These are phyloP conservation scores for Neofusicoccum umdonicola DNA, from an alignment of 2,329 filamentous ascomycete species.

Conservation along the genomic window DNA sequence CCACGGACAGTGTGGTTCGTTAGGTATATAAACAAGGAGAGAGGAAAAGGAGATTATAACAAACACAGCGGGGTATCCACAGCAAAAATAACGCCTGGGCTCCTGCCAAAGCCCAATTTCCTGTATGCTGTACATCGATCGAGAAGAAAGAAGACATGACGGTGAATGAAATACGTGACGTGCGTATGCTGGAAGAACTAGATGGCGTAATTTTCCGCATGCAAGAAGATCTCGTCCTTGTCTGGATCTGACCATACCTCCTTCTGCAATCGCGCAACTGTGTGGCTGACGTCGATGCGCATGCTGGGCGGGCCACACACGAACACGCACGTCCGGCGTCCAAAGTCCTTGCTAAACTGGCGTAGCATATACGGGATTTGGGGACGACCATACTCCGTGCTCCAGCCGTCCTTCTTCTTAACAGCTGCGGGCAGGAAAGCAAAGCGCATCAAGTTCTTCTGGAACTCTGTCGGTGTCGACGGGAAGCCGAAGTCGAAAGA, in stretches of 20 bases:
- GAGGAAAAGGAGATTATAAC: not conserved
- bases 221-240: conserved; percentile 87
- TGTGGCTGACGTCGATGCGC: conserved; percentile 82
- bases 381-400: conserved; percentile 86
- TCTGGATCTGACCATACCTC: conserved; percentile 76
- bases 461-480: conserved; percentile 79
- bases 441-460: conserved; percentile 86
- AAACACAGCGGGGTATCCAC: conserved; percentile 8
- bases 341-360: conserved; percentile 78
- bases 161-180: not conserved
- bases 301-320: conserved; percentile 88
- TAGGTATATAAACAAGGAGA: not conserved
- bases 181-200: conserved; percentile 40
- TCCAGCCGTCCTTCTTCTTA: conserved; percentile 70
- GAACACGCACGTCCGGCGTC: conserved; percentile 80
- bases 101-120: not conserved
- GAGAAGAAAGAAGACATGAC: not conserved
- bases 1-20: not conserved
- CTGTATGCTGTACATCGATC: not conserved
- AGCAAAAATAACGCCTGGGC: not conserved
- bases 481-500: conserved; percentile 66
- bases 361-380: conserved; percentile 84
- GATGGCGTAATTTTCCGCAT: conserved; percentile 92
- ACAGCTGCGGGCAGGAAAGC: conserved; percentile 66
- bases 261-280: conserved; percentile 77